phyloP scores from a whole-genome alignment of 2,329 filamentous ascomycete genomes.

The Drechslerella dactyloides region DNA sequence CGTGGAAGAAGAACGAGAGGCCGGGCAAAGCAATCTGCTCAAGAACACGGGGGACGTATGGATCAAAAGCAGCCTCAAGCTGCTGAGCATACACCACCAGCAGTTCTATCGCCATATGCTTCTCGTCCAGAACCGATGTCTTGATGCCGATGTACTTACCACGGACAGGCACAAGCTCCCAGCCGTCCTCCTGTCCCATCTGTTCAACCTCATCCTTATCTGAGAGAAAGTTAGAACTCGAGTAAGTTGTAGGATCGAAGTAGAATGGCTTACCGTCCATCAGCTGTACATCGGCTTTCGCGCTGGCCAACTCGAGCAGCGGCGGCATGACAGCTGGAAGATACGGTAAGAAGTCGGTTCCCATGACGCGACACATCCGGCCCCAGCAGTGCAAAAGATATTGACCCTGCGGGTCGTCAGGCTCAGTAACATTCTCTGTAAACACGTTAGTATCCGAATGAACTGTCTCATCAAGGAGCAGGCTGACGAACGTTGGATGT shows the following conservation, averaged over 20 bases:
- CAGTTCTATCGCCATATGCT: slow-evolving; percentile 99
- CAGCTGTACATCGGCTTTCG: slow-evolving; percentile 96
- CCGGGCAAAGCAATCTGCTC: slow-evolving; percentile 94
- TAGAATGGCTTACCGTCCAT: slow-evolving; percentile 65
- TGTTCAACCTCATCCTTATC: slow-evolving; percentile 93
- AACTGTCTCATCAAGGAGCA: neutral
- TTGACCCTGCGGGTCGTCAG: slow-evolving; percentile 93
- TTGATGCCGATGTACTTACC: slow-evolving; percentile 98
- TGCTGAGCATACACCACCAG: slow-evolving; percentile 97
- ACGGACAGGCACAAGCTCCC: slow-evolving; percentile 95
- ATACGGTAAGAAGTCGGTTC: slow-evolving; percentile 88
- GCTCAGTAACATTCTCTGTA: slow-evolving; percentile 74
- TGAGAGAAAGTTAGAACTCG: slow-evolving; percentile 22
- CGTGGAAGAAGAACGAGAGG: slow-evolving; percentile 98
- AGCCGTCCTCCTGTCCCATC: slow-evolving; percentile 92
- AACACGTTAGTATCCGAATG: slow-evolving; percentile 19
- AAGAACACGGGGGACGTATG: slow-evolving; percentile 91
- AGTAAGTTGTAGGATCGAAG: neutral
- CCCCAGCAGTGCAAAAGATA: slow-evolving; percentile 99
- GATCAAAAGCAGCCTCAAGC: slow-evolving; percentile 88
- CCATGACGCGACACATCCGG: slow-evolving; percentile 94
- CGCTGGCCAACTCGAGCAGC: slow-evolving; percentile 84
- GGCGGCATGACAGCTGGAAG: slow-evolving; percentile 93
- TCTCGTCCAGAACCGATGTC: slow-evolving; percentile 95
- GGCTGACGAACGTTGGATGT: slow-evolving; percentile 70